These are phyloP conservation scores for Musa schizocarpa DNA, from an alignment of 176 grass and related monocot species.

Conservation along the genomic window DNA sequence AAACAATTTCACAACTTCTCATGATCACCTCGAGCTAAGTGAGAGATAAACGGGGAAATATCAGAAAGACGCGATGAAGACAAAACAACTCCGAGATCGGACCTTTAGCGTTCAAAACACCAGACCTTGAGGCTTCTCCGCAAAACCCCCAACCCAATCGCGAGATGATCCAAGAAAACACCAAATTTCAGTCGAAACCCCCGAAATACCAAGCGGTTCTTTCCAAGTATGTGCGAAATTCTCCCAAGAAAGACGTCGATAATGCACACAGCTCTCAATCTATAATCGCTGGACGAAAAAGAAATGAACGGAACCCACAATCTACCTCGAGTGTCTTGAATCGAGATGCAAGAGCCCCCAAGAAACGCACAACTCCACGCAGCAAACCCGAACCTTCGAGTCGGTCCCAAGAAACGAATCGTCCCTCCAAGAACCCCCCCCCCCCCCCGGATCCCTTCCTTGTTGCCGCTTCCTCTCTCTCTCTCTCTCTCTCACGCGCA, in stretches of 20 bases:
- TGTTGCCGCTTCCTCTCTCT: not conserved
- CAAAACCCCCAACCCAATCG: no score
- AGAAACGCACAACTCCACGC: conserved; percentile 1
- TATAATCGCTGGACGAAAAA: not conserved
- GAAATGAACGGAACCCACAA: not conserved
- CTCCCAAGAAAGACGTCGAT: not conserved
- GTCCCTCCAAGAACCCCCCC: not conserved
- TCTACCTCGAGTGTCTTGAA: not conserved
- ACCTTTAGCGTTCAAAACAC: no score
- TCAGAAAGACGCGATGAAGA: no score
- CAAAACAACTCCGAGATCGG: no score
- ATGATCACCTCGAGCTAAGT: no score
- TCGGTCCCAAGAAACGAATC: conserved; percentile 27
- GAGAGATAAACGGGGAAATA: no score
- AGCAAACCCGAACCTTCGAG: not conserved
- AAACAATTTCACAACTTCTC: no score
- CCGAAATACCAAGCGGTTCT: no score
- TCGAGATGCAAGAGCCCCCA: not conserved
- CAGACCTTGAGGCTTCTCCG: no score
- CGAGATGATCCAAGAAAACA: no score
- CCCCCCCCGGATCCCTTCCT: not conserved
- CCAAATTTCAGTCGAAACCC: no score
- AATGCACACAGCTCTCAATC: not conserved
- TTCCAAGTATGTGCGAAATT: no score
- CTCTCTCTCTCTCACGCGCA: not conserved